These are phyloP conservation scores for Kluyveromyces nonfermentans DNA, from an alignment of 805 yeast genomes.

Conservation along the genomic window DNA sequence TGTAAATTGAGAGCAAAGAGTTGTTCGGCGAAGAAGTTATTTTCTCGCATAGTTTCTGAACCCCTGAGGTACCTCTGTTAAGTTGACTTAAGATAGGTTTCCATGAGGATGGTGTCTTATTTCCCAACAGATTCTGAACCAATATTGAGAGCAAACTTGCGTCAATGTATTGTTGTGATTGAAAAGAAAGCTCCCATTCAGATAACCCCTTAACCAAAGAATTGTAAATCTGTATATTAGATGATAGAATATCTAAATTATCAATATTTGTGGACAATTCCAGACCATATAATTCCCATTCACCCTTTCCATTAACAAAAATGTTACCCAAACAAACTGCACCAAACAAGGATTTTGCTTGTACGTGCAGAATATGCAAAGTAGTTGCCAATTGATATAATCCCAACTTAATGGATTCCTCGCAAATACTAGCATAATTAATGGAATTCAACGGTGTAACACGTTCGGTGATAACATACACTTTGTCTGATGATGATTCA, in stretches of 20 bases:
- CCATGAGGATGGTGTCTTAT: constrained; percentile 32
- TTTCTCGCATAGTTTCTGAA: not conserved
- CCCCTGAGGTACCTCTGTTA: constrained; percentile 15
- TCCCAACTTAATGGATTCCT: constrained; percentile 18
- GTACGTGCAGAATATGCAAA: constrained; percentile 19
- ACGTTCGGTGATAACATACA: constrained; percentile 22
- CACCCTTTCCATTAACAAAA: constrained; percentile 60
- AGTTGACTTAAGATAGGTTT: constrained; percentile 19
- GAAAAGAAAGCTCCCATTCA: constrained; percentile 47
- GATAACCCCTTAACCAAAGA: constrained; percentile 5
- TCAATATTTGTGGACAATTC: constrained; percentile 35
- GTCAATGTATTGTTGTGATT: constrained; percentile 43
- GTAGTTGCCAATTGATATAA: constrained; percentile 19
- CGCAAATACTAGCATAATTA: constrained; percentile 7
- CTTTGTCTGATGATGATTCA: constrained; percentile 18
- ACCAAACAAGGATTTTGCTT: constrained; percentile 46
- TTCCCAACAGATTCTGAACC: constrained; percentile 34
- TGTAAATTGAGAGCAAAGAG: constrained; percentile 42
- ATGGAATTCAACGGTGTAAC: constrained; percentile 17
- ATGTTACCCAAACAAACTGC: constrained; percentile 48
- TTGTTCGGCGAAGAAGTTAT: constrained; percentile 14
- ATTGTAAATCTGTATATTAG: constrained; percentile 7
- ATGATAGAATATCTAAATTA: constrained; percentile 8
- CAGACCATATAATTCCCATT: constrained; percentile 78
- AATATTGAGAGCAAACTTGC: constrained; percentile 20